These are phyloP conservation scores for Xylariaceae sp. DNA, from an alignment of 2,329 filamentous ascomycete species.

Conservation along the genomic window DNA sequence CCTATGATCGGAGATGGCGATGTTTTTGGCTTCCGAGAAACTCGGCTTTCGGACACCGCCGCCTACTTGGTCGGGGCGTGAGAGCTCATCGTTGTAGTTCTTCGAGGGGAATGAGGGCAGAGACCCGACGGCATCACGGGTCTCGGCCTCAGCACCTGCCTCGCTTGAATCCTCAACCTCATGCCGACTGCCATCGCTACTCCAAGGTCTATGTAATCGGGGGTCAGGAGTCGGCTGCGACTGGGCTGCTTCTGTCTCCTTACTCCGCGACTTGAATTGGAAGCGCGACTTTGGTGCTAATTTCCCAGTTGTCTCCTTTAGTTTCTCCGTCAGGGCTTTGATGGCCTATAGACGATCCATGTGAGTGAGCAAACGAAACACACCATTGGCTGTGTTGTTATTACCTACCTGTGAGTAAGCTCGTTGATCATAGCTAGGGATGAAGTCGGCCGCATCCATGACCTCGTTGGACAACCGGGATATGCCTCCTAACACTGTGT, in stretches of 20 bases:
- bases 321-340: constrained; percentile 79
- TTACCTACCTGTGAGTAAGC: constrained; percentile 77
- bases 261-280: constrained; percentile 73
- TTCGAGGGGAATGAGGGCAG: constrained; percentile 47
- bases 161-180: constrained; percentile 13
- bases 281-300: constrained; percentile 82
- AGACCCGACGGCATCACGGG: constrained; percentile 47
- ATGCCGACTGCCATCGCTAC: constrained; percentile 32
- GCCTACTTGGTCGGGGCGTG: constrained; percentile 41
- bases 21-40: constrained; percentile 66
- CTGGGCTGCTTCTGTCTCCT: constrained; percentile 56
- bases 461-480: constrained; percentile 83
- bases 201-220: constrained; percentile 29
- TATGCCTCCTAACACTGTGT: constrained; percentile 81
- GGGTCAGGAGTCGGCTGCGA: constrained; percentile 48
- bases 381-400: neutral
- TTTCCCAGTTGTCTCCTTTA: constrained; percentile 72
- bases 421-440: constrained; percentile 89
- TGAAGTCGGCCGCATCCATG: constrained; percentile 79
- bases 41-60: constrained; percentile 62
- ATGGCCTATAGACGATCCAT: constrained; percentile 62
- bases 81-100: constrained; percentile 66
- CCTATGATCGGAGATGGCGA: constrained; percentile 71
- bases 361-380: constrained; percentile 9
- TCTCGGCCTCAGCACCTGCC: constrained; percentile 32